phyloP scores from a whole-genome alignment of 805 yeast species.

The Barnettozyma vustinii region DNA sequence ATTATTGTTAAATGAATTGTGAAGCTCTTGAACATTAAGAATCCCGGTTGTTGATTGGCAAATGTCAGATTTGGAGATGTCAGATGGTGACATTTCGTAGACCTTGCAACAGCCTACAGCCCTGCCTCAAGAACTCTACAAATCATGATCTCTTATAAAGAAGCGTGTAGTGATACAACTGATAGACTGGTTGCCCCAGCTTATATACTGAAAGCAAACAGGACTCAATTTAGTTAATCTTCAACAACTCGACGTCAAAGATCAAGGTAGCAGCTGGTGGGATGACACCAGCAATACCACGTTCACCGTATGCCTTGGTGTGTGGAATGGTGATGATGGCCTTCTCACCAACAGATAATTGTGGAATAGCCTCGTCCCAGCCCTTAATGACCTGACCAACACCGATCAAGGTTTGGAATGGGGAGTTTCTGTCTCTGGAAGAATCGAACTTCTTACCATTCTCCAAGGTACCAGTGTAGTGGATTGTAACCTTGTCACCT shows the following conservation, averaged over 20 bases:
- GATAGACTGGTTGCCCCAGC: not conserved
- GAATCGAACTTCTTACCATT: conserved; percentile 96
- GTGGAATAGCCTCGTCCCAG: conserved; percentile 94
- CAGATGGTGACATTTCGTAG: too few relatives aligned
- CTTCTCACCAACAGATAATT: conserved; percentile 87
- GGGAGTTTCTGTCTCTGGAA: conserved; percentile 90
- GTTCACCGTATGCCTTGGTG: conserved; percentile 84
- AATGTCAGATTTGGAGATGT: too few relatives aligned
- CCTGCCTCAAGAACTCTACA: too few relatives aligned
- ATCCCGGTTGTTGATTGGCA: too few relatives aligned
- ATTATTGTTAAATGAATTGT: too few relatives aligned
- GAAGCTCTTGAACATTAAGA: too few relatives aligned
- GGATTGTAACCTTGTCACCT: conserved; percentile 90
- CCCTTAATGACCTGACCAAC: conserved; percentile 96
- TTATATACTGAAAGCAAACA: too few relatives aligned
- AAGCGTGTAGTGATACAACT: too few relatives aligned
- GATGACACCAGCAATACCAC: conserved; percentile 95
- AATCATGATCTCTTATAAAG: too few relatives aligned
- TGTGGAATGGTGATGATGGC: conserved; percentile 92
- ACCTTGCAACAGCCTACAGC: too few relatives aligned
- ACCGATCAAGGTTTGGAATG: conserved; percentile 91
- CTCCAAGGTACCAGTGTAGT: conserved; percentile 92
- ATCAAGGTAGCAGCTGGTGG: conserved; percentile 95
- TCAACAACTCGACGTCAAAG: conserved; percentile 71
- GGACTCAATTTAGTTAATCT: conserved; percentile 30